Evolutionary conservation across 306 rosid species (phyloP).

Genomic region (Cyclanthera cordifolia): DNA sequence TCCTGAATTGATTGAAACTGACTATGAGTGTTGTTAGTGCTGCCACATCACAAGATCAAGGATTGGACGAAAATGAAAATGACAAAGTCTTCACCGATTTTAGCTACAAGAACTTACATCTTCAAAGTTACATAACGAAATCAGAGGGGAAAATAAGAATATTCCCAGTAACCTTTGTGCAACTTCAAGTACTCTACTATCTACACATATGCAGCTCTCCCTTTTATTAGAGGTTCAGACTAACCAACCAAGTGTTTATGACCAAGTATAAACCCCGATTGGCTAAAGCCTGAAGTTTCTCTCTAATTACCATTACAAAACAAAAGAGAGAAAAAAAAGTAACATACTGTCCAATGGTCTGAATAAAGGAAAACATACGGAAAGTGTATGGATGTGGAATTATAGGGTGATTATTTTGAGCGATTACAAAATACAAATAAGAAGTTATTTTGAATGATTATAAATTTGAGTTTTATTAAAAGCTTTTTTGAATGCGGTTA

Average conservation of each 20-base stretch:
- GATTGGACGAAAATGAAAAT: not conserved
- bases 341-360: not conserved
- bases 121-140: not conserved
- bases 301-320: not conserved
- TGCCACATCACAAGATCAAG: not conserved
- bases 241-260: not conserved
- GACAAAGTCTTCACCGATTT: not conserved
- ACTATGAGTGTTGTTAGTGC: not conserved
- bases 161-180: not conserved
- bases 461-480: no score
- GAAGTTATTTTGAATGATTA: no score
- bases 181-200: not conserved
- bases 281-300: not conserved
- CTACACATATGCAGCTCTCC: not conserved
- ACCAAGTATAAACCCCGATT: not conserved
- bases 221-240: not conserved
- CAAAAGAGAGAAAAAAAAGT: not conserved
- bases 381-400: no score
- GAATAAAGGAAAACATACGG: not conserved
- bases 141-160: not conserved
- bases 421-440: no score
- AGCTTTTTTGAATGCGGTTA: no score
- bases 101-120: not conserved
- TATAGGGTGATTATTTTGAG: no score
- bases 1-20: no score